Conservation (phyloP, 2,329 filamentous ascomycete genomes). For the Verticillium isaacii region DNA sequence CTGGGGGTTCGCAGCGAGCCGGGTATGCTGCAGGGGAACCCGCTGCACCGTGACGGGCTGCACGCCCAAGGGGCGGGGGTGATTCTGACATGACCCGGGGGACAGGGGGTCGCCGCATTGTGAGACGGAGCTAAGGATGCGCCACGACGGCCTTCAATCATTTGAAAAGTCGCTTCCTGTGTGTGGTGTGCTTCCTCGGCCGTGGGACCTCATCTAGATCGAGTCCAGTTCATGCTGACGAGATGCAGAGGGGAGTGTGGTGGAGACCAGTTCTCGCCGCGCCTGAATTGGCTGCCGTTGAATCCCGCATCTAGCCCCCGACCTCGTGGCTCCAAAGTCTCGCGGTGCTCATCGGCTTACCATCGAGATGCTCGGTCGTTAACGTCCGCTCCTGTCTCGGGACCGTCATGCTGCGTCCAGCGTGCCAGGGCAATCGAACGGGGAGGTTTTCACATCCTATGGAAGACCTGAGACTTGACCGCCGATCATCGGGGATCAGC, state of each 20-base stretch:
- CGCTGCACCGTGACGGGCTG: not conserved
- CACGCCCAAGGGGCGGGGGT: not conserved
- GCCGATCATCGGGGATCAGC: not conserved
- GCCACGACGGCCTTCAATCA: not conserved
- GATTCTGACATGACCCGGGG: not conserved
- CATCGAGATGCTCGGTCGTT: no score
- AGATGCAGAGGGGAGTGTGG: not conserved
- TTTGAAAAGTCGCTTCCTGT: not conserved
- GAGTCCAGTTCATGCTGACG: not conserved
- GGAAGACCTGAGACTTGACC: not conserved
- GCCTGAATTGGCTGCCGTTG: not conserved
- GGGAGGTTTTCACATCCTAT: not conserved
- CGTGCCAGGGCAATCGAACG: no score
- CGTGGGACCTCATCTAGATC: not conserved
- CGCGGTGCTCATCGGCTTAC: no score
- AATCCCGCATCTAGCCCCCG: not conserved
- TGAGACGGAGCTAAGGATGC: not conserved
- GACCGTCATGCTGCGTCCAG: no score
- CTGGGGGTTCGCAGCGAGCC: not conserved
- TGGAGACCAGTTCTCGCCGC: not conserved
- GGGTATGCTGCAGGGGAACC: not conserved
- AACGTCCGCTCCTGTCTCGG: no score
- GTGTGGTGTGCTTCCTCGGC: not conserved
- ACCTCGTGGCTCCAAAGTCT: not conserved
- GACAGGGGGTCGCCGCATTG: not conserved